Conservation (phyloP, 2,329 filamentous ascomycete genomes). For the Scedosporium minutisporum region DNA sequence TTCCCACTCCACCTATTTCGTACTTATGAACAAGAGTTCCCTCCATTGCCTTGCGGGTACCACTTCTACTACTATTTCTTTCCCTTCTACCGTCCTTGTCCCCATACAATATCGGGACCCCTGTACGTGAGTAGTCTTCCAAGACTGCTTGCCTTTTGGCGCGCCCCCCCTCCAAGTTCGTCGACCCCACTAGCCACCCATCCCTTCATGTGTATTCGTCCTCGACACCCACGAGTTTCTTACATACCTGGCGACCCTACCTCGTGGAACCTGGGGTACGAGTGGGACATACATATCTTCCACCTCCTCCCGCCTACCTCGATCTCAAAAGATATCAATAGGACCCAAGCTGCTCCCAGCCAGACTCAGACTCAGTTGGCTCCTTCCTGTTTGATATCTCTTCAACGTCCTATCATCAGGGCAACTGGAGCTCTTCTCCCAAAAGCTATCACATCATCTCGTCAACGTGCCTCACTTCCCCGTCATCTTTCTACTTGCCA, state of each 20-base stretch:
- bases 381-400: not conserved
- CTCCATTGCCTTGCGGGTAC: conserved; percentile 22
- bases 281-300: conserved; percentile 11
- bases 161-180: not conserved
- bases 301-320: conserved; percentile 7
- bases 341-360: not conserved
- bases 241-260: conserved; percentile 19
- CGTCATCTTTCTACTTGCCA: conserved; percentile 1
- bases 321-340: conserved; percentile 10
- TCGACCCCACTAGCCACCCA: conserved; percentile 15
- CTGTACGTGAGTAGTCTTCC: not conserved
- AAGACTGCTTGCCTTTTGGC: not conserved
- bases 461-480: not conserved
- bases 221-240: conserved; percentile 25
- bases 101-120: conserved; percentile 3
- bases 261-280: conserved; percentile 15
- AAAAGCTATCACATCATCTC: not conserved
- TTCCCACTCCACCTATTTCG: conserved; percentile 15
- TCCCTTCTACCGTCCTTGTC: not conserved
- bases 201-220: not conserved
- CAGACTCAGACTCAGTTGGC: not conserved
- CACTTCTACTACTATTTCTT: not conserved
- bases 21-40: conserved; percentile 30
- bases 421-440: not conserved
- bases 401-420: not conserved